A percentile compares a stretch with the other conserved stretches of the same genome.
Conservation (phyloP, 2,329 filamentous ascomycete genomes). For the Sclerotinia spermophila region DNA sequence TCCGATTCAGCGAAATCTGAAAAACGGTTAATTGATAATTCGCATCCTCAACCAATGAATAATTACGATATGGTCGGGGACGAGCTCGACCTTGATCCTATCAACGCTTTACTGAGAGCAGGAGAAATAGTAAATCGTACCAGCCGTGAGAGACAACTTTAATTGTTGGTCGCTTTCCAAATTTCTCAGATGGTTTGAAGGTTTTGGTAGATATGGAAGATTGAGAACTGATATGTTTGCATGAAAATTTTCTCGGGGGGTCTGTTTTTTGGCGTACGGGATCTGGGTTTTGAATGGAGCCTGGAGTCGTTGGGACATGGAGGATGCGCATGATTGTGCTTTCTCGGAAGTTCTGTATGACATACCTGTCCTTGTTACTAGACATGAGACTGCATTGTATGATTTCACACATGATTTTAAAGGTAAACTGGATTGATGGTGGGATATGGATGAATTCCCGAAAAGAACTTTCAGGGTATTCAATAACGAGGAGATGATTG, state of each 20-base stretch:
- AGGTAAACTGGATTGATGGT: slow-evolving; percentile 10
- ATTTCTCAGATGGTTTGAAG: neutral
- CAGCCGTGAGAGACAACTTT: slow-evolving; percentile 23
- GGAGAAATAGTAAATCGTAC: slow-evolving; percentile 55
- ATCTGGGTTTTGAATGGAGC: slow-evolving; percentile 16
- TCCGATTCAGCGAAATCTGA: neutral
- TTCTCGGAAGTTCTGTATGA: neutral
- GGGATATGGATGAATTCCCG: neutral
- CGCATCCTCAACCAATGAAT: slow-evolving; percentile 24
- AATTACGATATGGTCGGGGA: slow-evolving; percentile 31
- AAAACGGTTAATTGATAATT: slow-evolving; percentile 15
- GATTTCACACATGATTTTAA: slow-evolving; percentile 14
- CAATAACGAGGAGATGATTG: neutral
- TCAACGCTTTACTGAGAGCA: slow-evolving; percentile 55
- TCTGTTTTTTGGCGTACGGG: slow-evolving; percentile 16
- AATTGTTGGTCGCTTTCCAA: neutral
- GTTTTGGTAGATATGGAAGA: neutral
- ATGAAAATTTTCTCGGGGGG: slow-evolving; percentile 9
- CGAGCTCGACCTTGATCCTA: slow-evolving; percentile 49
- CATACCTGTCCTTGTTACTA: slow-evolving; percentile 15
- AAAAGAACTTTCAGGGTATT: neutral
- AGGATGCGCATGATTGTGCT: slow-evolving; percentile 8
- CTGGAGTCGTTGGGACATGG: slow-evolving; percentile 17
- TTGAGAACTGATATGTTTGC: neutral
- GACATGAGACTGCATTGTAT: slow-evolving; percentile 15